phyloP scores from a whole-genome alignment of 2,329 filamentous ascomycete genomes.

The Phyllosticta citrichinensis region DNA sequence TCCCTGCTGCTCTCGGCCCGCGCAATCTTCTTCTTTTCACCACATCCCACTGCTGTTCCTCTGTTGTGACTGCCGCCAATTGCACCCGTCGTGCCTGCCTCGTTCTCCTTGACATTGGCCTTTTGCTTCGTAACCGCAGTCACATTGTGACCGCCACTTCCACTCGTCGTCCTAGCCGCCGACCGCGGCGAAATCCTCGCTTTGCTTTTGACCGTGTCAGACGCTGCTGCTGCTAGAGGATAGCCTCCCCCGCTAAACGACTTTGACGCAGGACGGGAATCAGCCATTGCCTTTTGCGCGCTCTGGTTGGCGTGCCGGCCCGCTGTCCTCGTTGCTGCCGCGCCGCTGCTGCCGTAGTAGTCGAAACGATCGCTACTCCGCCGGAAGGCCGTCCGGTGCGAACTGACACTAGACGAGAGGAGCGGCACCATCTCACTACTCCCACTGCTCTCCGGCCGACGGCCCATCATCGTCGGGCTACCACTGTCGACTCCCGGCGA shows the following conservation, averaged over 20 bases:
- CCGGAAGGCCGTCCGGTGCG: conserved; percentile 3
- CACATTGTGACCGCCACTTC: not conserved
- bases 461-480: not conserved
- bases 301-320: not conserved
- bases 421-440: not conserved
- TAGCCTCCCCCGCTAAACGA: not conserved
- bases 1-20: not conserved
- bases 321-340: not conserved
- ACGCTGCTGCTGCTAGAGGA: not conserved
- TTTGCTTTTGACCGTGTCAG: not conserved
- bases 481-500: not conserved
- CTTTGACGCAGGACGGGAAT: not conserved
- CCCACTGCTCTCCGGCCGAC: not conserved
- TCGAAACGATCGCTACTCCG: conserved; percentile 2
- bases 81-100: not conserved
- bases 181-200: not conserved
- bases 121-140: not conserved
- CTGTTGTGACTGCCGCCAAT: not conserved
- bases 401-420: conserved; percentile 8
- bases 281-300: not conserved
- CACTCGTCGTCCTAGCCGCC: not conserved
- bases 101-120: not conserved
- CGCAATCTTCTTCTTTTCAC: not conserved
- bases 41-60: not conserved
- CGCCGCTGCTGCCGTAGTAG: not conserved